Percentiles rank a stretch among this genome's conserved stretches.
phyloP scores from a whole-genome alignment of 176 grass and related monocot species.

The Juncus effusus region DNA sequence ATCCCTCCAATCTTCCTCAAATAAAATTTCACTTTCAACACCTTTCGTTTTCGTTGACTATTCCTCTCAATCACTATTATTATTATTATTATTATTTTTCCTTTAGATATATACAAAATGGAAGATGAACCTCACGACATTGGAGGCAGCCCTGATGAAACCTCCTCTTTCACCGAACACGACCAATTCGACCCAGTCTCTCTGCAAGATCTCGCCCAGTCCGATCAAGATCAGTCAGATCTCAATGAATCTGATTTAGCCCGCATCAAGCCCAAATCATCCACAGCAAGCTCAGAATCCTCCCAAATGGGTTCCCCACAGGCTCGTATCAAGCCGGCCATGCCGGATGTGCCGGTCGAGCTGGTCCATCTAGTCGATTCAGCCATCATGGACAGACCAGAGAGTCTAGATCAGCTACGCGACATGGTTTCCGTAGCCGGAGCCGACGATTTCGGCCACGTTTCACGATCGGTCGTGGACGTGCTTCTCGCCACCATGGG shows the following conservation, averaged over 20 bases:
- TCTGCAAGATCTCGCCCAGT: constrained; percentile 22
- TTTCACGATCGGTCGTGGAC: constrained; percentile 62
- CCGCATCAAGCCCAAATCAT: constrained; percentile 6
- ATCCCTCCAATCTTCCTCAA: constrained; percentile 7
- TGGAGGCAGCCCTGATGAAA: constrained; percentile 6
- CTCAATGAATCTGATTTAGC: constrained; percentile 3
- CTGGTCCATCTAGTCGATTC: constrained; percentile 65
- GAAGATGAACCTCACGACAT: constrained; percentile 50
- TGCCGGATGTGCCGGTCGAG: constrained; percentile 50
- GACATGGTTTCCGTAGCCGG: constrained; percentile 35
- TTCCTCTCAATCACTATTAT: constrained; percentile 24
- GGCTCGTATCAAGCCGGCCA: constrained; percentile 30
- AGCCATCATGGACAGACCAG: constrained; percentile 72
- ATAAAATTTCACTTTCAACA: constrained; percentile 1
- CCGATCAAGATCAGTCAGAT: not conserved
- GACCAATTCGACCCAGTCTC: constrained; percentile 42
- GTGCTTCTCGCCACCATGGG: constrained; percentile 83
- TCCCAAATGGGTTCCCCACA: constrained; percentile 35
- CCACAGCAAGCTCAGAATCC: constrained; percentile 14
- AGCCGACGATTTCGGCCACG: constrained; percentile 34
- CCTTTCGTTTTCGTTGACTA: constrained; percentile 63
- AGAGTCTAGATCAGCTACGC: constrained; percentile 36
- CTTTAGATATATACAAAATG: constrained; percentile 51
- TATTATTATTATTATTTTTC: no score
- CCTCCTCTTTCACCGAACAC: constrained; percentile 31